Evolutionary conservation across 805 yeast genomes (phyloP), one percentile per base, ranked within the genome.

Genomic region (Barnettozyma vustinii): DNA sequence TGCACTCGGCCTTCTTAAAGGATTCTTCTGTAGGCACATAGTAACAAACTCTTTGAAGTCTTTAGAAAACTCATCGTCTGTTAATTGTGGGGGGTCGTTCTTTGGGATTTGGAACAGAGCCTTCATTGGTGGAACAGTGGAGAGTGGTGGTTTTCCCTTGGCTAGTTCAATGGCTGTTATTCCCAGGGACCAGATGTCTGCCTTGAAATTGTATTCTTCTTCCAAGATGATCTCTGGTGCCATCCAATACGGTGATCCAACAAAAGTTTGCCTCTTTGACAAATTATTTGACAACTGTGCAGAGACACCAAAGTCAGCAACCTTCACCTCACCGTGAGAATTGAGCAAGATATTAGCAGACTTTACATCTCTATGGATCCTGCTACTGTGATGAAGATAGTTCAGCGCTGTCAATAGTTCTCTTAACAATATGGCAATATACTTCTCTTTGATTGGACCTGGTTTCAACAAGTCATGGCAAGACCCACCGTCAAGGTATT

Each of bases 131-230:
- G 67, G 55, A 56, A 58, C 83, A 49, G 89, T 96, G 52, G 96
- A 82, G 60, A 90, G 87, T 1, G 99, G 99, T n/a, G 99, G 99
- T 57, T 87, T 89, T 0, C 98, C 98, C 0, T 96, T 89, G 5
- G 96, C 95, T 54, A 92, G 80, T 67, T 94, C 99, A 68, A 83
- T 94, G 6, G 91, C 75, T 0, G 99, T 92, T 54, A 94, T 88
- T 6, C 99, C 99, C 46, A 92, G 67, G 0, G 98, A 91, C 99
- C 99, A 94, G 12, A 94, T 87, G 64, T 94, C 99, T 0, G 96
- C 99, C 67, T 84, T 91, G 49, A 83, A 78, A 65, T 87, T 95
- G 39, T 83, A 77, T 20, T 84, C 88, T 44, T 92, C 95, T 65
- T 91, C 97, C 64, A 87, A 73, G 36, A 92, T 92, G 32, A 92